Conservation (phyloP, 2,329 filamentous ascomycete genomes). For the Ploettnerulaceae sp. region DNA sequence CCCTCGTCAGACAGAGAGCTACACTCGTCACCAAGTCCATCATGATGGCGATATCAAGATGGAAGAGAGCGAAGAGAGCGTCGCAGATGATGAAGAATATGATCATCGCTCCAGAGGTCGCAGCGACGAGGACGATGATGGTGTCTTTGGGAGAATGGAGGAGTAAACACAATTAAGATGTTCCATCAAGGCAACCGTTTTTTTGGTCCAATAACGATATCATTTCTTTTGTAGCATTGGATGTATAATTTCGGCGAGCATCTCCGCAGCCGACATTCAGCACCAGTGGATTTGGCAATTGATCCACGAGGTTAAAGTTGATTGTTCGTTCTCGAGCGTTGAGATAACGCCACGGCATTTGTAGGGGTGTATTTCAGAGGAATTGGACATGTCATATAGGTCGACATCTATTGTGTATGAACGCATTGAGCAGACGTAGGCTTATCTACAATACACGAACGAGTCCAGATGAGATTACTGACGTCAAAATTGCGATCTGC, state of each 20-base stretch:
- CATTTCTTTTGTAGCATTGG: slow-evolving; percentile 29
- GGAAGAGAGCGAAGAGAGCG: slow-evolving; percentile 59
- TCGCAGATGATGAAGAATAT: slow-evolving; percentile 62
- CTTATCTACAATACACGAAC: neutral
- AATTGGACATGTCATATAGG: slow-evolving; percentile 30
- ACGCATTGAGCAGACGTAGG: slow-evolving; percentile 16
- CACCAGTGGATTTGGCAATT: slow-evolving; percentile 54
- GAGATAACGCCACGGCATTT: slow-evolving; percentile 44
- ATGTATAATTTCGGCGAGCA: slow-evolving; percentile 46
- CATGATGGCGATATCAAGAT: slow-evolving; percentile 61
- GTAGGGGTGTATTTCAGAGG: slow-evolving; percentile 15
- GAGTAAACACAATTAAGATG: slow-evolving; percentile 49
- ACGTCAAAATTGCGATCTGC: neutral
- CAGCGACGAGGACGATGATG: slow-evolving; percentile 87
- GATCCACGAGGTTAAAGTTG: slow-evolving; percentile 66
- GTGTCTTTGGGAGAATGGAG: slow-evolving; percentile 95
- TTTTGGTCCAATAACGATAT: slow-evolving; percentile 13
- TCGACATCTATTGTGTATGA: slow-evolving; percentile 27
- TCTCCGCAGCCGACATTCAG: slow-evolving; percentile 60
- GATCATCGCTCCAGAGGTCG: slow-evolving; percentile 54
- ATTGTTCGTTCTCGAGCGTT: slow-evolving; percentile 56
- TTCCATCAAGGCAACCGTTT: neutral
- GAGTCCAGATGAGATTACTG: neutral
- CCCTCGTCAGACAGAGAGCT: slow-evolving; percentile 61
- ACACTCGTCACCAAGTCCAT: slow-evolving; percentile 52